Base-by-base conservation (phyloP, 306 rosid species). In the Vigna radiata region DNA sequence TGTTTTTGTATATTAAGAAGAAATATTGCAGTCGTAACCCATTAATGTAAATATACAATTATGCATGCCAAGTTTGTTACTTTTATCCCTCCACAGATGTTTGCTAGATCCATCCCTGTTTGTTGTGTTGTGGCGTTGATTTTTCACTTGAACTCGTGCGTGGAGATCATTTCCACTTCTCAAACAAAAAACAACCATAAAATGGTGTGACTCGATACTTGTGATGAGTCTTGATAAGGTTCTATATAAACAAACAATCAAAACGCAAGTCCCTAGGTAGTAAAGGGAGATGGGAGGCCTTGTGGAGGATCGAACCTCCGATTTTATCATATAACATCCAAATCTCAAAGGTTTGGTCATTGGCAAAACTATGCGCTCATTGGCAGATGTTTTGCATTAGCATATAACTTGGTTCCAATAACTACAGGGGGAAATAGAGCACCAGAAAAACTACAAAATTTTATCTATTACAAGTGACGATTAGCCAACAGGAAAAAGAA, bases 111-210 rank as follows among this genome's bases (percentile, higher is more conserved):
- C 23, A 4, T 62, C 47, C 14, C 46, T 6, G 17, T 62, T 62
- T 62, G 68, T n/a, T 33, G 15, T 62, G 68, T n/a, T 16, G n/a
- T 33, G 68, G 36, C 2, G 36, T 72, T 63, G 60, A 54, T 79
- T 70, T 39, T 49, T 13, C n/a, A 61, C 43, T 64, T 18, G 44
- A 13, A 68, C 48, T 25, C 6, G 21, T 14, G 17, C 8, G 6
- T 17, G 27, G 31, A 36, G 31, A 78, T 6, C 27, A 29, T 70
- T 62, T 29, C 33, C 65, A 8, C 31, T 16, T 78, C 68, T 60
- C 13, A 29, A 21, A 69, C 25, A 18, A 36, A 5, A 17, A 63
- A n/a, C 27, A 63, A 6, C 27, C 27, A 47, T 33, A 62, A 19
- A 31, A 48, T 75, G 52, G 43, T 64, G 2, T 48, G 49, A 67